Conservation (phyloP, 176 grass and related monocot species). For the Oryza australiensis region DNA sequence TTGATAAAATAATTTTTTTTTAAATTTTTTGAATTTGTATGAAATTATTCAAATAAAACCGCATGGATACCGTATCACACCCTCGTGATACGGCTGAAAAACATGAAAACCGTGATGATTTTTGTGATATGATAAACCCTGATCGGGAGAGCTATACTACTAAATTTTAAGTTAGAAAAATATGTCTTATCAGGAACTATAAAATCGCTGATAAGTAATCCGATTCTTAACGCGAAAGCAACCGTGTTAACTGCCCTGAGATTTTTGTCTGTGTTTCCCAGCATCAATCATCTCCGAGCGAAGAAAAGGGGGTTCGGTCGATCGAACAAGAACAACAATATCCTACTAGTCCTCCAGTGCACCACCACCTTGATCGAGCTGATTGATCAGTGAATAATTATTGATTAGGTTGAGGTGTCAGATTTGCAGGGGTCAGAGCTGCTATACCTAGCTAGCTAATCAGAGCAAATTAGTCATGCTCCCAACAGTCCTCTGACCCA, state of each 20-base stretch:
- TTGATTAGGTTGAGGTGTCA: conserved; percentile 24
- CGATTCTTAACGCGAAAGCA: not conserved
- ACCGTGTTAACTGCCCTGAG: not conserved
- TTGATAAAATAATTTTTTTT: too few species aligned
- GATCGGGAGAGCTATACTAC: too few species aligned
- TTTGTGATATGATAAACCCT: too few species aligned
- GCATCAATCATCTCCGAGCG: not conserved
- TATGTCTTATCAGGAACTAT: too few species aligned
- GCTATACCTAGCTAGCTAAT: not conserved
- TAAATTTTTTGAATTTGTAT: too few species aligned
- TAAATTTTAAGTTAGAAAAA: too few species aligned
- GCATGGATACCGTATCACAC: too few species aligned
- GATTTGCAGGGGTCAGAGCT: conserved; percentile 19
- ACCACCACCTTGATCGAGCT: not conserved
- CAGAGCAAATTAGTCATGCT: conserved; percentile 33
- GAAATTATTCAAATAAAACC: too few species aligned
- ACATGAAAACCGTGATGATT: too few species aligned
- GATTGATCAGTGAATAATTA: conserved; percentile 23
- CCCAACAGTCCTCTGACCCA: conserved; percentile 11
- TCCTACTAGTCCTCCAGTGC: not conserved
- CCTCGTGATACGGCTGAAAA: too few species aligned
- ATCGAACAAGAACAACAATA: not conserved
- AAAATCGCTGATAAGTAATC: not conserved
- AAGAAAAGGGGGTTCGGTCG: not conserved
- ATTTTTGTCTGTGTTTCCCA: not conserved